These are phyloP conservation scores for Asterochloris sp. DNA, from an alignment of 139 green algal genomes.

Conservation along the genomic window DNA sequence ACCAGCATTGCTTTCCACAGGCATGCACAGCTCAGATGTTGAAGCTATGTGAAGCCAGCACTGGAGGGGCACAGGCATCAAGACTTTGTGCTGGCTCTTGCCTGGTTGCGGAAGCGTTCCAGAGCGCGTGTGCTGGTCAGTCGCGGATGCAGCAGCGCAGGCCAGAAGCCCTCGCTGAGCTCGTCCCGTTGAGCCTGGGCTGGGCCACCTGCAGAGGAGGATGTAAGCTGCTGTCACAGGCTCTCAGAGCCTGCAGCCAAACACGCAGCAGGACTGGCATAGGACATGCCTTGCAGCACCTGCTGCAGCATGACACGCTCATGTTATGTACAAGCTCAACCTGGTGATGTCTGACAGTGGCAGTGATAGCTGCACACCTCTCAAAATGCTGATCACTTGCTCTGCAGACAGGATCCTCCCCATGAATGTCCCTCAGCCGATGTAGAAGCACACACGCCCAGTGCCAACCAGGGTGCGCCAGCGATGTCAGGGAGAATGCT, in stretches of 20 bases:
- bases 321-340: neutral
- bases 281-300: neutral
- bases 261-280: neutral
- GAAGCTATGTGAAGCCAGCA: neutral
- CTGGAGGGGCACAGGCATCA: neutral
- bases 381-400: too few species aligned
- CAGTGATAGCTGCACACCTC: too few species aligned
- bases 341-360: too few species aligned
- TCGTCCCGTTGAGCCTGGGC: neutral
- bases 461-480: neutral
- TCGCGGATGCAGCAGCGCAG: slow-evolving; percentile 34
- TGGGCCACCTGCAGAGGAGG: neutral
- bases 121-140: slow-evolving; percentile 45
- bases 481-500: neutral
- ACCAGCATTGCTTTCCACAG: too few species aligned
- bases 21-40: too few species aligned
- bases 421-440: too few species aligned
- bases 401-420: too few species aligned
- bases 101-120: slow-evolving; percentile 54
- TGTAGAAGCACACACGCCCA: neutral
- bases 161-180: slow-evolving; percentile 23
- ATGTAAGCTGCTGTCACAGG: neutral
- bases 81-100: neutral
- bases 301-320: neutral
- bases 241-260: neutral